Base-by-base conservation (phyloP, 441 rosid genomes). In the Pelargonium australe region DNA sequence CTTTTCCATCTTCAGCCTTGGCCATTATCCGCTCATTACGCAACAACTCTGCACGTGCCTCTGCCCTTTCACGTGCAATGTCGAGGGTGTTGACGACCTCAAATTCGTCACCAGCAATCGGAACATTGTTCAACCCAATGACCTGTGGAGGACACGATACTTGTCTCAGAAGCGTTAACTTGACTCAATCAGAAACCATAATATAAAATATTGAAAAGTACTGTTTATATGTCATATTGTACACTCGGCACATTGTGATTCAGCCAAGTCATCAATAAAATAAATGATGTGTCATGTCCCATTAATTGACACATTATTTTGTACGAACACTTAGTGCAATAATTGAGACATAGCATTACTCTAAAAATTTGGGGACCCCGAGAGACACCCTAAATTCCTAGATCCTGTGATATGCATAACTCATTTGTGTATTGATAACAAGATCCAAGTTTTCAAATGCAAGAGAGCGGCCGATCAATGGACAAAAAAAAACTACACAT, bases 1-100 rank as follows among this genome's bases (percentile, higher is more conserved):
- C 81, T 85, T 82, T 95, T 64, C 96, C 99, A 73, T 91, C 97
- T 75, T 97, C 97, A 71, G 99, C 97, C 84, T 90, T 90, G 72
- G 86, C 95, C 62, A 90, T 85, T 81, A 91, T 87, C 61, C 90
- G 94, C 72, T 91, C 95, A 73, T 90, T 72, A 65, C 96, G 80
- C 81, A 95, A 78, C 70, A 85, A 71, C 78, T 80, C 82, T 1
- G 89, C 97, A 74, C 90, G 73, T 47, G 80, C 76, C 72, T 90
- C 96, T 57, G 99, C 97, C 83, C 70, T 84, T 79, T 86, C 91
- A 66, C 97, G 96, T 37, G 99, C 99, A 71, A 82, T 74, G 77
- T 95, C 96, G 71, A 95, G 90, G 67, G 92, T 85, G 37, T 75
- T 80, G 75, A 86, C 88, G 28, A 89, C 94, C 85, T 91, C 96